Base-by-base conservation (phyloP, 768 basidiomycete genomes). In the Russula earlei region DNA sequence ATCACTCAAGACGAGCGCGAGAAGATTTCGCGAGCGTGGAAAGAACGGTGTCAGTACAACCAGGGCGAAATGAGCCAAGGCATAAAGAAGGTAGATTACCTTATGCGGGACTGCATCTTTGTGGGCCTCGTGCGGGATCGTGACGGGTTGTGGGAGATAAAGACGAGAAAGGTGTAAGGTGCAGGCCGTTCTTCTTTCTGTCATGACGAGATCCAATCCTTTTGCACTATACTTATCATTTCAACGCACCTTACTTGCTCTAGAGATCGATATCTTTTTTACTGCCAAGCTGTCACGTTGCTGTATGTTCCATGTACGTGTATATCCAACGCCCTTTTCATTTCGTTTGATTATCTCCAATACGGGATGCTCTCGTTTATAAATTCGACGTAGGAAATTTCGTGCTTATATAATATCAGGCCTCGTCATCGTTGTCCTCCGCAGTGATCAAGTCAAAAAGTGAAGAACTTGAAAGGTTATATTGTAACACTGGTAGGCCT, bases 81-180 rank as follows among this genome's bases (percentile, higher is more conserved):
- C 1, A 75, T 85, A 22, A 70, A 73, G 53, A 74, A 74, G 48
- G 74, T 86, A 5, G 84, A 86, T 68, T 87, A 75, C 62, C 67
- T 87, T 68, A 79, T 78, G 14, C 74, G 72, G 34, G 75, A 75
- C 56, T 67, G 70, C 45, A 63, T 79, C 9, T 77, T 84, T 66
- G 69, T 75, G 53, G 85, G 85, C 7, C 67, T 87, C 55, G 67
- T 66, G 46, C 74, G 76, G 50, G 76, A 76, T 2, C 76, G 72
- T 62, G 74, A 77, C 33, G 84, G 84, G 8, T 72, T 79, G 68
- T 85, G 82, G 80, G 79, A 84, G 68, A 75, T 87, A 65, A 84
- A 78, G 68, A 76, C 80, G 37, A 71, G 67, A 50, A 70, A 59
- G 51, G 53, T 56, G 49, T 51, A 60, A 59, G 51, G 53, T 56